Conservation (phyloP, 139 green algal species). For the Chlamydomonas sphaeroides region DNA sequence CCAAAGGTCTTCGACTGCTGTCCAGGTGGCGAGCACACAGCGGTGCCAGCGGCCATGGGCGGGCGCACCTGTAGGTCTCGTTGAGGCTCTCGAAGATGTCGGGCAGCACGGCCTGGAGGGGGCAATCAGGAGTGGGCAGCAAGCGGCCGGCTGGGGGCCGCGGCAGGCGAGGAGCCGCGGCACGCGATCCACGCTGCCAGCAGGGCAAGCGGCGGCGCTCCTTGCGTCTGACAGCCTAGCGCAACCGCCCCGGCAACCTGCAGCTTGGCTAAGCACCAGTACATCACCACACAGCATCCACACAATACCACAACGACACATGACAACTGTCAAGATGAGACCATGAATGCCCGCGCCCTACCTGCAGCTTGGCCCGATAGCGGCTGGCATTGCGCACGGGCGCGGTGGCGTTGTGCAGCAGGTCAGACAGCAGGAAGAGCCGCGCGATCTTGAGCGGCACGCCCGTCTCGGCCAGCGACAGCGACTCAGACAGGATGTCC, state of each 20-base stretch:
- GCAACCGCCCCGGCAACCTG: too few species aligned
- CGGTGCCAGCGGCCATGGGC: too few species aligned
- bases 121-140: neutral
- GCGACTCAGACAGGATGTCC: constrained; percentile 81
- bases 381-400: constrained; percentile 89
- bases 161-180: too few species aligned
- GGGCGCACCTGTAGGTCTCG: constrained; percentile 52
- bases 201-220: too few species aligned
- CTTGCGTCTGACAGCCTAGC: too few species aligned
- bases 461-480: constrained; percentile 89
- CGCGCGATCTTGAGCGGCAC: constrained; percentile 82
- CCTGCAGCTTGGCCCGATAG: constrained; percentile 73
- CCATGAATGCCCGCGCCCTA: neutral
- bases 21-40: too few species aligned
- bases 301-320: neutral
- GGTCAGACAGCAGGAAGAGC: constrained; percentile 93
- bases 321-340: too few species aligned
- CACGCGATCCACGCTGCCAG: too few species aligned
- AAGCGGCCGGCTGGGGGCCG: too few species aligned
- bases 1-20: too few species aligned
- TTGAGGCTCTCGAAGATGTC: constrained; percentile 86
- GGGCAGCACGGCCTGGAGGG: constrained; percentile 77
- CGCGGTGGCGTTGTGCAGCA: constrained; percentile 92
- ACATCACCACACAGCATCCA: too few species aligned
- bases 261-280: too few species aligned